Evolutionary conservation across 2,329 filamentous ascomycete genomes (phyloP), one percentile per base, ranked within the genome.

Genomic region (Apiospora rasikravindrae): DNA sequence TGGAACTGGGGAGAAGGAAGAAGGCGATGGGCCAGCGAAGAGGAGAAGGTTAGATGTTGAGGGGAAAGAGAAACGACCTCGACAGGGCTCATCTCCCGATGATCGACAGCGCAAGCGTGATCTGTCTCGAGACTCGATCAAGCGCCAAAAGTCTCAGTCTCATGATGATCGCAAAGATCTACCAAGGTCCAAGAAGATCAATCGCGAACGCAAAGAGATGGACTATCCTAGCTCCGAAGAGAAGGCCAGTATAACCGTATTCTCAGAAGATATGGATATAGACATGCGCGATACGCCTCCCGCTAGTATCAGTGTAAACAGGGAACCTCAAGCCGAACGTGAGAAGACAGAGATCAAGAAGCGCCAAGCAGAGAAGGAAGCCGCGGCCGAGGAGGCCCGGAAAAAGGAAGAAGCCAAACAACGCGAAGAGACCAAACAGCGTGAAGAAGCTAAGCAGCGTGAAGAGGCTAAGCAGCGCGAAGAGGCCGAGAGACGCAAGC

Each of bases 1-100:
- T n/a, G 87, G 84, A 72, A 83, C 85, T 26, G 83, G 82, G 1
- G 88, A 89, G 19, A 89, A 88, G 75, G 88, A 90, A 44, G 83
- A 85, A 42, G 78, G 79, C 53, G 88, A 90, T 70, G 84, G 78
- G 11, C 85, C 88, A 22, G 74, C 83, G 24, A 92, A 92, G 78
- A 83, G 87, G 75, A 84, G 90, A 72, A 89, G 88, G 45, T 77
- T 92, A 2, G 90, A 91, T 72, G 77, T 80, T 0, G 89, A 91
- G 22, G 78, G 78, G 61, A 87, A 85, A 72, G 88, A 90, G 70
- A 86, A 83, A 76, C 84, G 84, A 6, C 78, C 77, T 42, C 87
- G 86, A 69, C 83, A 82, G 4, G 80, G 80, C 42, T 77, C 80
- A 6, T 85, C 86, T 0, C 83, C 85, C 10, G 88, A 89, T 14